Base-by-base conservation (phyloP, 805 yeast species). In the Kregervanrija pseudodelftensis region DNA sequence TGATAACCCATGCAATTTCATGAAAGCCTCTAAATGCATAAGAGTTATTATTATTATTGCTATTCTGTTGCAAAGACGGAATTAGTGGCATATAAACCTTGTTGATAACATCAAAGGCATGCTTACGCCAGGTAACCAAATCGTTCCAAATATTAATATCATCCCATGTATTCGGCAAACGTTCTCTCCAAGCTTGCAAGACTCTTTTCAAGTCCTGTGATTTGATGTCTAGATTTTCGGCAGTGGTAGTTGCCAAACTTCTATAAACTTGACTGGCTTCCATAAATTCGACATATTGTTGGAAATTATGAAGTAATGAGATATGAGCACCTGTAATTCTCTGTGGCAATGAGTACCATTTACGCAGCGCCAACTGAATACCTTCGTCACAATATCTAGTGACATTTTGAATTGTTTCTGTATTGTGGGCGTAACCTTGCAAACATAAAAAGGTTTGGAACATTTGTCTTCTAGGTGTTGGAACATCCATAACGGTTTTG, bases 1-100 rank as follows among this genome's bases (percentile, higher is more conserved):
- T 93, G 57, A 93, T 91, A 8, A 93, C 96, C 97, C 99, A 95
- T 0, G 99, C 99, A 63, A 91, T 88, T 65, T 93, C 99, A 62
- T 93, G 99, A 66, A 87, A 93, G 1, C 99, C 99, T 52, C 99
- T 75, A 65, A 91, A 95, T 1, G 96, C 98, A 59, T 89, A 90
- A 1, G 97, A 89, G 60, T 88, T 87, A 30, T 86, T 85, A 54
- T 80, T 82, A 39, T 81, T 80, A 38, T 80, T 79, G 52, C 68
- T 75, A 37, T 80, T 77, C 49, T 84, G 88, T 55, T 87, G 96
- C 33, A 87, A 60, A 2, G 87, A 79, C 1, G 96, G 95, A 49
- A 90, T 84, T 57, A 95, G 74, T 8, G 98, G 98, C 74, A 90
- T 76, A 63, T 93, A 93, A 2, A 87, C 95, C 61, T 85, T 85